These are phyloP conservation scores for Tetrahymena borealis DNA, from an alignment of 73 alveolate species.

Conservation along the genomic window DNA sequence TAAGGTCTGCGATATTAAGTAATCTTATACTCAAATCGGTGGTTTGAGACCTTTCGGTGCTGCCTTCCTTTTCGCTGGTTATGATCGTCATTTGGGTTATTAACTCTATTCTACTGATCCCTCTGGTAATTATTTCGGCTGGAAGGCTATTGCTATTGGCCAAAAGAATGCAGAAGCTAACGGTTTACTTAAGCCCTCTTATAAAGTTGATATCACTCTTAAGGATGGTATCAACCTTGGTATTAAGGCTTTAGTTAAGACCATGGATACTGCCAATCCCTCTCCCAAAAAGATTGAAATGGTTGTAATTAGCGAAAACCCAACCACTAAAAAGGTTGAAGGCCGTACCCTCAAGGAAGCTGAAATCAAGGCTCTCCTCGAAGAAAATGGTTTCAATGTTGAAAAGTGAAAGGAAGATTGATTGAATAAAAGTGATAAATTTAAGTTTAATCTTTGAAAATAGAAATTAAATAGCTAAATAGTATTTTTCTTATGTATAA, in stretches of 20 bases:
- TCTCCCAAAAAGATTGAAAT: conserved; percentile 51
- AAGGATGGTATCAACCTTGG: conserved; percentile 62
- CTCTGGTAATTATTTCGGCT: conserved; percentile 62
- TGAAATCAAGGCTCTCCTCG: conserved; percentile 19
- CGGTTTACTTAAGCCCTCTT: conserved; percentile 58
- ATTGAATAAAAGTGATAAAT: neutral
- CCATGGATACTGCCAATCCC: conserved; percentile 76
- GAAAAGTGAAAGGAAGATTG: neutral
- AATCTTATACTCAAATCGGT: conserved; percentile 62
- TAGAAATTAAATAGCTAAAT: too few species aligned
- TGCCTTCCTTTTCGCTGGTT: conserved; percentile 65
- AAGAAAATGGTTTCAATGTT: conserved; percentile 38
- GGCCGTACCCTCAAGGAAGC: conserved; percentile 30
- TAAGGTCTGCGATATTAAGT: conserved; percentile 57
- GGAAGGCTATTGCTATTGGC: conserved; percentile 77
- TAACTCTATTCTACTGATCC: conserved; percentile 68
- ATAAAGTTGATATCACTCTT: conserved; percentile 57
- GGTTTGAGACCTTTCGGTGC: conserved; percentile 68
- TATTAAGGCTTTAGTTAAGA: conserved; percentile 60
- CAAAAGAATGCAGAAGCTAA: conserved; percentile 56
- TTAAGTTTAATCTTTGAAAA: too few species aligned
- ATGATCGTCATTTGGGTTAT: conserved; percentile 59
- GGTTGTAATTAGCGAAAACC: conserved; percentile 29
- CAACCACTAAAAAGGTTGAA: conserved; percentile 13
- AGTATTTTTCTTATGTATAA: too few species aligned